Conservation (phyloP, 2,329 filamentous ascomycete species). For the Chrysosphaeria jannelii region DNA sequence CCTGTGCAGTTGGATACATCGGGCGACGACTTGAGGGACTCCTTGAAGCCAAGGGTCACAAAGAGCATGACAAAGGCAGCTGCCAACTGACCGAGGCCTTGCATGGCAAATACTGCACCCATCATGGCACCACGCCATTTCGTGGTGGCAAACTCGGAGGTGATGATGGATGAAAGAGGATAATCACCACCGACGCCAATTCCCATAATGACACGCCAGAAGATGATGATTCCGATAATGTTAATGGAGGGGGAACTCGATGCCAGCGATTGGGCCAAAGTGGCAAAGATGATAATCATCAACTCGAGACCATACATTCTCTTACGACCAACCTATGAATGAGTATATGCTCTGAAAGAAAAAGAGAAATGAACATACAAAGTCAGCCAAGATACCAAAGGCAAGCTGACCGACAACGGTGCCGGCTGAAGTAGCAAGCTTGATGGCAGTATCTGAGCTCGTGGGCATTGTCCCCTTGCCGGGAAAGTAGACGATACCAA, state of each 20-base stretch:
- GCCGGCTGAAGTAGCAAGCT: constrained; percentile 56
- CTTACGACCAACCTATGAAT: constrained; percentile 13
- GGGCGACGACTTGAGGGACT: constrained; percentile 21
- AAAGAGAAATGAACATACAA: constrained; percentile 3
- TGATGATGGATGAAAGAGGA: constrained; percentile 56
- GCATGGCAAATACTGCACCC: constrained; percentile 65
- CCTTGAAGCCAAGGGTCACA: constrained; percentile 39
- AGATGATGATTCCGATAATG: constrained; percentile 37
- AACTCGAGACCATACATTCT: constrained; percentile 42
- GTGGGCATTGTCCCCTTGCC: constrained; percentile 27
- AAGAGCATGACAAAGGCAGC: constrained; percentile 52
- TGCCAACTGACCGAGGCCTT: constrained; percentile 51
- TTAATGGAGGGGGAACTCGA: constrained; percentile 31
- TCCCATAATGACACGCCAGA: constrained; percentile 54
- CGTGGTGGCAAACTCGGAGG: constrained; percentile 63
- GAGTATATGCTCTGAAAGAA: not conserved
- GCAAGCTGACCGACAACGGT: constrained; percentile 58
- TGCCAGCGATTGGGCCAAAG: constrained; percentile 38
- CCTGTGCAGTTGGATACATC: constrained; percentile 26
- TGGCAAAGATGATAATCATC: constrained; percentile 54
- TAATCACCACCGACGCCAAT: constrained; percentile 53
- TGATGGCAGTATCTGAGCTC: constrained; percentile 50
- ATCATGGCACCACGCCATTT: constrained; percentile 74
- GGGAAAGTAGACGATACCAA: constrained; percentile 50
- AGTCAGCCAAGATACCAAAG: constrained; percentile 50